phyloP scores from a whole-genome alignment of 345 rosid genomes.

The Populus simonii region DNA sequence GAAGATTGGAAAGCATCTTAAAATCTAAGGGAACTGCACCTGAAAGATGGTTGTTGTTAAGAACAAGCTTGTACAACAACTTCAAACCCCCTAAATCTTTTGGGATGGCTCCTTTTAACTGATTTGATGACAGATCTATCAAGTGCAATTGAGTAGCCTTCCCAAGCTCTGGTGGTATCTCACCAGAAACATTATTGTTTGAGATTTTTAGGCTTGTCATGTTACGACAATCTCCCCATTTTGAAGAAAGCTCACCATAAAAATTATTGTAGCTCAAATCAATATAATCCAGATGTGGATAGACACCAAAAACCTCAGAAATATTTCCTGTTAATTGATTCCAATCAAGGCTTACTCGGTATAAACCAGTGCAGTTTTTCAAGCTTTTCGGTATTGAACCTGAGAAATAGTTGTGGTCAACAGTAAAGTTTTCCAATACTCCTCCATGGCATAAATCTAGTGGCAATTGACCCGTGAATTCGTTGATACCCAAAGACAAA shows the following conservation, averaged over 20 bases:
- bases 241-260: neutral
- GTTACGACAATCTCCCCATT: neutral
- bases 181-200: constrained; percentile 3
- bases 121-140: constrained; percentile 11
- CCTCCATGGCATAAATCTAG: too few species aligned
- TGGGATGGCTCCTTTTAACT: neutral
- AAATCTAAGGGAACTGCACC: neutral
- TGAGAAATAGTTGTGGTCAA: too few species aligned
- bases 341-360: too few species aligned
- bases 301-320: too few species aligned
- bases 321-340: too few species aligned
- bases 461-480: too few species aligned
- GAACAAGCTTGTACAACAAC: neutral
- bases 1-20: neutral
- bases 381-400: too few species aligned
- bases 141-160: neutral
- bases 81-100: too few species aligned
- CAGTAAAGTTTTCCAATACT: too few species aligned
- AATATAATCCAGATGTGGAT: too few species aligned
- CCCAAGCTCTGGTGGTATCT: neutral
- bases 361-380: too few species aligned
- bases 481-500: too few species aligned
- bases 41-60: constrained; percentile 2
- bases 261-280: neutral
- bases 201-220: neutral